A percentile compares a stretch with the other conserved stretches of the same genome.
These are phyloP conservation scores for Betula pendula DNA, from an alignment of 306 rosid genomes.

Conservation along the genomic window DNA sequence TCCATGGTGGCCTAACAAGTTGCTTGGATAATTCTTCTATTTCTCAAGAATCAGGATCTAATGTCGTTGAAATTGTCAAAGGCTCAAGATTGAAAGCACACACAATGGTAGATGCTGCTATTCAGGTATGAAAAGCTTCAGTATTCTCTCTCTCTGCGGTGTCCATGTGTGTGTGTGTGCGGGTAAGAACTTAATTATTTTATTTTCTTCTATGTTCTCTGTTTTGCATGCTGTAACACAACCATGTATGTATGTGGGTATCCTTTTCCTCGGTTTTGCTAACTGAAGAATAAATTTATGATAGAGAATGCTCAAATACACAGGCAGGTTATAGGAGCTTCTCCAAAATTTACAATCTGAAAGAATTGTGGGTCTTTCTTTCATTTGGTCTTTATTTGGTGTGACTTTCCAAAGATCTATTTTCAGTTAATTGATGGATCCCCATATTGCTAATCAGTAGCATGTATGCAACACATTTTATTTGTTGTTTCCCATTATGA, in stretches of 20 bases:
- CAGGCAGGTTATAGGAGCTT: not conserved
- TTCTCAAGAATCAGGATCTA: slow-evolving; percentile 60
- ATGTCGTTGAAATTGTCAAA: slow-evolving; percentile 61
- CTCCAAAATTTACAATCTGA: not conserved
- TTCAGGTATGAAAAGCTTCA: slow-evolving; percentile 56
- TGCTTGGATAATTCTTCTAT: slow-evolving; percentile 48
- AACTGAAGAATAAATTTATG: not conserved
- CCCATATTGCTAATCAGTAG: slow-evolving; percentile 1
- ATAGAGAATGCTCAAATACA: not conserved
- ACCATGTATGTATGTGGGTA: no score
- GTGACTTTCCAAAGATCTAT: not conserved
- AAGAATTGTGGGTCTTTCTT: not conserved
- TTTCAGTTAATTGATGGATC: slow-evolving; percentile 6
- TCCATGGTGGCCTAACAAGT: slow-evolving; percentile 42
- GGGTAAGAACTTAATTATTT: no score
- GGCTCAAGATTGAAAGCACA: slow-evolving; percentile 70
- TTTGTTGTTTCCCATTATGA: not conserved
- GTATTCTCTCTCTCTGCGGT: not conserved
- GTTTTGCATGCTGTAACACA: no score
- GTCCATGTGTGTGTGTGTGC: not conserved
- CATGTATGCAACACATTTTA: not conserved
- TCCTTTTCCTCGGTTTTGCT: not conserved
- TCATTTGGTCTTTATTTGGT: not conserved
- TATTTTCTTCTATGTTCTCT: no score
- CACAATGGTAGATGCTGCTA: slow-evolving; percentile 79